phyloP scores from a whole-genome alignment of 768 basidiomycete species.

The Inosperma sp. region DNA sequence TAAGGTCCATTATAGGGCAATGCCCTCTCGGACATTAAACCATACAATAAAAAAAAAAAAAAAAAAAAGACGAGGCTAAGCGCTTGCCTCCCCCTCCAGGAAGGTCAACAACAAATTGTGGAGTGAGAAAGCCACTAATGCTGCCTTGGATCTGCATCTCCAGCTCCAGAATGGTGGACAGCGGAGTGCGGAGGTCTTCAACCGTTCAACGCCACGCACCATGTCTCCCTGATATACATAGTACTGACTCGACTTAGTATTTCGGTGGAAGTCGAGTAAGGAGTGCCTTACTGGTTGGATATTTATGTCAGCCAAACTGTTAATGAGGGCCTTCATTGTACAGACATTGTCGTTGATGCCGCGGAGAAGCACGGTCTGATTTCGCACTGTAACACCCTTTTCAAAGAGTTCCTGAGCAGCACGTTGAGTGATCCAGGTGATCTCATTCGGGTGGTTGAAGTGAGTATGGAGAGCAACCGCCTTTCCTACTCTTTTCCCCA shows the following conservation, averaged over 20 bases:
- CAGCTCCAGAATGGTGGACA: constrained; percentile 17
- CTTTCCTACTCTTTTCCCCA: constrained; percentile 15
- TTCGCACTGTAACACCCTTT: not conserved
- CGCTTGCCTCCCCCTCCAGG: constrained; percentile 21
- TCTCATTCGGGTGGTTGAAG: constrained; percentile 19
- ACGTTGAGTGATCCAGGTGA: constrained; percentile 15
- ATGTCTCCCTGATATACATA: constrained; percentile 22
- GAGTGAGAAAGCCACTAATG: constrained; percentile 17
- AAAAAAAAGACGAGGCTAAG: constrained; percentile 15
- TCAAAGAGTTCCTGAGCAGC: constrained; percentile 4
- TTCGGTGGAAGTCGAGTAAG: no score
- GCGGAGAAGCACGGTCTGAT: not conserved
- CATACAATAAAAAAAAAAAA: no score
- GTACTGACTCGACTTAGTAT: constrained; percentile 12
- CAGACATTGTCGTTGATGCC: not conserved
- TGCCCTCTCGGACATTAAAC: no score
- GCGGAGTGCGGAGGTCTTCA: constrained; percentile 20
- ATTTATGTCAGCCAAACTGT: constrained; percentile 1
- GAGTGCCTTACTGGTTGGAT: constrained; percentile 1
- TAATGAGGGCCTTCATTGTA: not conserved
- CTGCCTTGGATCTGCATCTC: constrained; percentile 18
- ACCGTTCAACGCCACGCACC: constrained; percentile 18
- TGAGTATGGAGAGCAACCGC: constrained; percentile 19
- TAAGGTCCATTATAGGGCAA: no score
- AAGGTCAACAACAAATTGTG: constrained; percentile 19